Conservation (phyloP, 208 protist genomes). For the Leptomonas pyrrhocoris region DNA sequence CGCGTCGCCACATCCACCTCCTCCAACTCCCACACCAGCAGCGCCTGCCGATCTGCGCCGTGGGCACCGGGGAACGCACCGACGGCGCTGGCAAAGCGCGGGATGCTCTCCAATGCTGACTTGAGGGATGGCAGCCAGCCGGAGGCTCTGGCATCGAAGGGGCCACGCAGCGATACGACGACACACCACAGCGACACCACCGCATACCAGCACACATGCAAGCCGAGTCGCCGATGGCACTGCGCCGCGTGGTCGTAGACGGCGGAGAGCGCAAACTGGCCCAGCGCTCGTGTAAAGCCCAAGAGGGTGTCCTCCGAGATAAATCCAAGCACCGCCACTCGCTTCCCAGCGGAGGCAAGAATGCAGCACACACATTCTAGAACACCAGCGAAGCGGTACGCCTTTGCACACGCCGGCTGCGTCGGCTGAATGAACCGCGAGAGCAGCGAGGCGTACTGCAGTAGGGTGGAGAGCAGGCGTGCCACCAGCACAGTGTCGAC, state of each 20-base stretch:
- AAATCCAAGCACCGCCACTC: slow-evolving; percentile 22
- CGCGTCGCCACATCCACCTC: slow-evolving; percentile 58
- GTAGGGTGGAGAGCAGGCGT: slow-evolving; percentile 41
- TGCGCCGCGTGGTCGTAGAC: slow-evolving; percentile 41
- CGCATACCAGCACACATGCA: slow-evolving; percentile 64
- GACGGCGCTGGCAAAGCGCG: slow-evolving; percentile 58
- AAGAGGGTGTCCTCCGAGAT: slow-evolving; percentile 40
- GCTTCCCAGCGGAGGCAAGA: slow-evolving; percentile 23
- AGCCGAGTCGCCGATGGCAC: slow-evolving; percentile 42
- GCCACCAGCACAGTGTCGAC: slow-evolving; percentile 19
- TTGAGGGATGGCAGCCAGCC: slow-evolving; percentile 44
- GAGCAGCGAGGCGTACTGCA: slow-evolving; percentile 33
- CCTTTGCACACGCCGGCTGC: slow-evolving; percentile 23
- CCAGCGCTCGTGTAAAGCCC: slow-evolving; percentile 44
- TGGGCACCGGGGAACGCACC: slow-evolving; percentile 41
- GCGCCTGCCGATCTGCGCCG: slow-evolving; percentile 10
- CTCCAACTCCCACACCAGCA: slow-evolving; percentile 63
- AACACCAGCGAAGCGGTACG: slow-evolving; percentile 43
- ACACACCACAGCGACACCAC: slow-evolving; percentile 49
- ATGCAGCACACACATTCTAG: slow-evolving; percentile 38
- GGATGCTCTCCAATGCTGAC: slow-evolving; percentile 34
- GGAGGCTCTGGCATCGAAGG: slow-evolving; percentile 11
- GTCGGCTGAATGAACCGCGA: slow-evolving; percentile 40
- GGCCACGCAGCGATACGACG: slow-evolving; percentile 11
- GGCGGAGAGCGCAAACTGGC: slow-evolving; percentile 47